phyloP scores from a whole-genome alignment of 2,329 filamentous ascomycete genomes.

The Fusarium sulawesiense region DNA sequence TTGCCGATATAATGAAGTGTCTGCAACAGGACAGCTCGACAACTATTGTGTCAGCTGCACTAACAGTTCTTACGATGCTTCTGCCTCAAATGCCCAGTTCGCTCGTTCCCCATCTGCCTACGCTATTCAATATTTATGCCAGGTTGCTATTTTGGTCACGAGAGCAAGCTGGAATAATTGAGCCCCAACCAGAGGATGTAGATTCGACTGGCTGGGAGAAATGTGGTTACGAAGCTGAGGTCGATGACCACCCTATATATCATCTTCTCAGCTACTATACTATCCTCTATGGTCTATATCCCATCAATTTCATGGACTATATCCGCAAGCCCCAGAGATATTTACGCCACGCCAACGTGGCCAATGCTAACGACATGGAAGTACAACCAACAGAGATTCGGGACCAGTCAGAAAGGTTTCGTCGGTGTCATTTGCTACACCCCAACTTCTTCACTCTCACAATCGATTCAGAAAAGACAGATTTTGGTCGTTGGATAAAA shows the following conservation, averaged over 20 bases:
- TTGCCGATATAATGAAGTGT: conserved; percentile 77
- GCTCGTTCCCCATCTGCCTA: conserved; percentile 74
- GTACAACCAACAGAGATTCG: conserved; percentile 82
- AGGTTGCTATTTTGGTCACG: conserved; percentile 82
- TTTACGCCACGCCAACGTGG: conserved; percentile 77
- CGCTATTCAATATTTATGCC: conserved; percentile 84
- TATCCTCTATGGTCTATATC: conserved; percentile 84
- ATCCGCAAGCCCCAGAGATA: conserved; percentile 85
- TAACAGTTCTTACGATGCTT: conserved; percentile 83
- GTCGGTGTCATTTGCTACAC: conserved; percentile 78
- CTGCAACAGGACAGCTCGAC: conserved; percentile 83
- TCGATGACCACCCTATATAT: conserved; percentile 70
- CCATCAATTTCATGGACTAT: conserved; percentile 88
- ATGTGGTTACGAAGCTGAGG: conserved; percentile 69
- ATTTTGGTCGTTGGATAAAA: conserved; percentile 81
- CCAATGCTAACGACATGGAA: conserved; percentile 78
- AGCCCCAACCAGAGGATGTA: conserved; percentile 54
- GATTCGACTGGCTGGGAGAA: conserved; percentile 70
- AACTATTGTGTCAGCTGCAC: conserved; percentile 77
- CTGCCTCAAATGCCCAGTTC: conserved; percentile 83
- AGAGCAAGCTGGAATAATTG: conserved; percentile 57
- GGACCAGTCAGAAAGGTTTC: conserved; percentile 78
- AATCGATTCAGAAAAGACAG: conserved; percentile 81
- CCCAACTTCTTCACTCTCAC: conserved; percentile 87
- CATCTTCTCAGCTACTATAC: conserved; percentile 82